These are phyloP conservation scores for Alternaria angustiovoidea DNA, from an alignment of 2,329 filamentous ascomycete genomes.

Conservation along the genomic window DNA sequence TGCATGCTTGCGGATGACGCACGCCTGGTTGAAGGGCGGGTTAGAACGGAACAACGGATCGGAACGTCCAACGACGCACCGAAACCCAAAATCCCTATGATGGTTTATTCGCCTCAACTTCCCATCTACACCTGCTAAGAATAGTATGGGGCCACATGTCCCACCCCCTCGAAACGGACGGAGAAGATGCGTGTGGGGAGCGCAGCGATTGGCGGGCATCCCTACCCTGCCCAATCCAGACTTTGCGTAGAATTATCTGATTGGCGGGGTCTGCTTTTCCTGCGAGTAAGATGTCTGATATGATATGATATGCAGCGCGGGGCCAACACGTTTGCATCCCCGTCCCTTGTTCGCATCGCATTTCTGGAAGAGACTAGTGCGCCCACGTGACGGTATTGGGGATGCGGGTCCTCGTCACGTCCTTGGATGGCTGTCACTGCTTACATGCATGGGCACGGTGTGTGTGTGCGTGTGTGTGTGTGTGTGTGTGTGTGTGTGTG, in stretches of 20 bases:
- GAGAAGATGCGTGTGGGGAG: constrained; percentile 9
- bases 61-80: constrained; percentile 17
- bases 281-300: background rate
- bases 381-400: constrained; percentile 7
- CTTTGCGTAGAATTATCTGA: background rate
- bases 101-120: constrained; percentile 2
- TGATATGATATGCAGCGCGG: constrained; percentile 4
- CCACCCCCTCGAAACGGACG: background rate
- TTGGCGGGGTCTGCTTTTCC: background rate
- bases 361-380: background rate
- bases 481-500: constrained; percentile 6
- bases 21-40: constrained; percentile 6
- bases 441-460: constrained; percentile 12
- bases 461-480: constrained; percentile 8
- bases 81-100: constrained; percentile 3
- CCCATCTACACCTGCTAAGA: background rate
- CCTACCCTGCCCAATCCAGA: background rate
- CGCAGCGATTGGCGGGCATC: constrained; percentile 2
- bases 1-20: constrained; percentile 7
- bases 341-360: background rate
- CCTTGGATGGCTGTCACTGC: constrained; percentile 2
- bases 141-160: background rate
- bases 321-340: background rate
- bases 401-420: constrained; percentile 4
- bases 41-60: constrained; percentile 13